Base-by-base conservation (phyloP, 768 basidiomycete species). In the Gloeostereum incarnatum region DNA sequence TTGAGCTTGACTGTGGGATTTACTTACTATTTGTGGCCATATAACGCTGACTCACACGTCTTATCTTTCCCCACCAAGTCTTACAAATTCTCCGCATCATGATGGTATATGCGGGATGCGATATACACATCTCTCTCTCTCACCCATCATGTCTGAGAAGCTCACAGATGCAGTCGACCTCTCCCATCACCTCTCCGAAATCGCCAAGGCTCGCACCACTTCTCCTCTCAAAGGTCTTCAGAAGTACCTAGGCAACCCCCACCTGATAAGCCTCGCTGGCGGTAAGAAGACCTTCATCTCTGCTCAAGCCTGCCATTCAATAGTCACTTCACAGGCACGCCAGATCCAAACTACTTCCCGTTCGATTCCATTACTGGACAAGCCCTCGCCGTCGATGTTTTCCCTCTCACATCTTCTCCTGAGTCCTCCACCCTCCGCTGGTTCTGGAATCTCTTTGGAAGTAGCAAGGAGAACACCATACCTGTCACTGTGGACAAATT, bases 211-310 rank as follows among this genome's bases (percentile, higher is more conserved):
- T 20, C 63, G 82, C 31, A 35, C 49, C 20, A 43, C 58, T 2
- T 79, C 74, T 27, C 78, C 82, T 0, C 60, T 89, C 39, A 89
- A 89, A 55, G 70, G 67, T 29, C 54, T 86, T 20, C 69, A 74
- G 49, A 75, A 74, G 55, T 83, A 81, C 54, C 61, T 67, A 42
- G 60, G 58, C 2, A 61, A 60, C 27, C 71, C 73, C 13, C 76
- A 73, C 7, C 43, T 77, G 6, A 69, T 85, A 36, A 59, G 54
- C 35, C 60, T 89, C 44, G 81, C 81, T n/a, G 84, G 84, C 49
- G 85, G 85, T 76, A 33, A 43, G 65, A 53, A 22, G 2, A 31
- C 18, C 30, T 39, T 38, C 25, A 24, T 14, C 31, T 16, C 31
- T 26, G 20, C 30, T 37, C 5, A 27, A n/a, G 30, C 14, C 8